Evolutionary conservation across 2,329 filamentous ascomycete species (phyloP).

Genomic region (Dissoconium aciculare): DNA sequence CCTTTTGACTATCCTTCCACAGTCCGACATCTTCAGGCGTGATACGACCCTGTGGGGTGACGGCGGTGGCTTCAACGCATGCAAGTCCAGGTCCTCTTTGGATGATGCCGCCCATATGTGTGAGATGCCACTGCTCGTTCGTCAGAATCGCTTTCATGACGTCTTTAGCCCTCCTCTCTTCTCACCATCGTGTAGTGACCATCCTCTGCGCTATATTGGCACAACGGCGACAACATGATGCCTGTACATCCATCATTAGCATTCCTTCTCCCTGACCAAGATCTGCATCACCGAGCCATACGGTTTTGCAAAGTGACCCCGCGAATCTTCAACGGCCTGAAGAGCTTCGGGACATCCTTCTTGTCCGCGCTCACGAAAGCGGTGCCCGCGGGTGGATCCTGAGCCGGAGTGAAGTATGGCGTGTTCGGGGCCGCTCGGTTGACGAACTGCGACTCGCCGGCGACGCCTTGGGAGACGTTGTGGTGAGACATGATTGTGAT

Average conservation of each 20-base stretch:
- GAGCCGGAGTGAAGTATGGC: conserved; percentile 35
- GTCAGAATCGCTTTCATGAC: too few species aligned
- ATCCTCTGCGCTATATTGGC: conserved; percentile 52
- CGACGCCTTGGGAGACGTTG: neutral
- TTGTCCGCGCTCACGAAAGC: conserved; percentile 32
- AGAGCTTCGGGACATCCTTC: conserved; percentile 42
- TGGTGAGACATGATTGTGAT: neutral
- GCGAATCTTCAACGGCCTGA: conserved; percentile 42
- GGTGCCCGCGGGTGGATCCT: conserved; percentile 33
- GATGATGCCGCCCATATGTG: conserved; percentile 58
- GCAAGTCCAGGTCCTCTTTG: conserved; percentile 59
- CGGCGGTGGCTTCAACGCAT: conserved; percentile 64
- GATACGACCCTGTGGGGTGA: conserved; percentile 65
- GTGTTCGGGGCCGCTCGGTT: conserved; percentile 32
- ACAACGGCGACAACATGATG: conserved; percentile 48
- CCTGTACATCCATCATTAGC: conserved; percentile 25
- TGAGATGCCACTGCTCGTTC: conserved; percentile 51
- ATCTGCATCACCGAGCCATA: too few species aligned
- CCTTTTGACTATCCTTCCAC: conserved; percentile 74
- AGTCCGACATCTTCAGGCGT: conserved; percentile 65
- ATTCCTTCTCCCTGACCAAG: too few species aligned
- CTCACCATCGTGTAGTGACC: conserved; percentile 55
- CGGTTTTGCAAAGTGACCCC: conserved; percentile 47
- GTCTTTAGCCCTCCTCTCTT: too few species aligned
- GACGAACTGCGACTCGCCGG: conserved; percentile 10